Evolutionary conservation across 2,329 filamentous ascomycete genomes (phyloP).

Genomic region (Cladophialophora chaetospira): DNA sequence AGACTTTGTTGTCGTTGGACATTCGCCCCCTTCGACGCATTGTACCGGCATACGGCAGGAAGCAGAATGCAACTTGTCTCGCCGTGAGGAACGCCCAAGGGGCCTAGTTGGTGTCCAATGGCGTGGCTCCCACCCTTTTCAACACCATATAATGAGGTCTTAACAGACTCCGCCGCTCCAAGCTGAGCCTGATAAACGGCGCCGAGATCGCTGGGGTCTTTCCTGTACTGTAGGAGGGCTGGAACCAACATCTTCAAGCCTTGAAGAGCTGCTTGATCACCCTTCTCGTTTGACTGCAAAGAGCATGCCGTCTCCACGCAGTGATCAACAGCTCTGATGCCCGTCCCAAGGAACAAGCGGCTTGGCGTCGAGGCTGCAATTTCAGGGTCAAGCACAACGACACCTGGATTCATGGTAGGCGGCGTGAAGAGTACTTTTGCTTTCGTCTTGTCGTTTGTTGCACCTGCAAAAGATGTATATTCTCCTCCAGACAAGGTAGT

Average conservation of each 20-base stretch:
- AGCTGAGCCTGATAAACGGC: slow-evolving; percentile 1
- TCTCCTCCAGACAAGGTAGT: slow-evolving; percentile 48
- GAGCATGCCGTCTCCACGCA: slow-evolving; percentile 37
- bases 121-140: slow-evolving; percentile 53
- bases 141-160: slow-evolving; percentile 35
- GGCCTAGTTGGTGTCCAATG: slow-evolving; percentile 56
- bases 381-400: slow-evolving; percentile 31
- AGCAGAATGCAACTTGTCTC: slow-evolving; percentile 60
- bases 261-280: slow-evolving; percentile 30
- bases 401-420: slow-evolving; percentile 10
- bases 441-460: slow-evolving; percentile 37
- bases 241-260: slow-evolving; percentile 31
- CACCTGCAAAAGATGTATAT: slow-evolving; percentile 44
- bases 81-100: slow-evolving; percentile 60
- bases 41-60: slow-evolving; percentile 59
- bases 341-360: slow-evolving; percentile 35
- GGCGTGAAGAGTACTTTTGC: slow-evolving; percentile 16
- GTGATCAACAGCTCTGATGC: slow-evolving; percentile 37
- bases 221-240: slow-evolving; percentile 31
- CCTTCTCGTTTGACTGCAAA: slow-evolving; percentile 10
- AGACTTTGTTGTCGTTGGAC: slow-evolving; percentile 46
- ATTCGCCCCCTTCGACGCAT: slow-evolving; percentile 43
- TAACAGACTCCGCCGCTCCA: slow-evolving; percentile 27
- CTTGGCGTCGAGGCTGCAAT: slow-evolving; percentile 34
- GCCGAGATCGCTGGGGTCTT: slow-evolving; percentile 1